Conservation (phyloP, 257 asterid species). For the Salvia miltiorrhiza region DNA sequence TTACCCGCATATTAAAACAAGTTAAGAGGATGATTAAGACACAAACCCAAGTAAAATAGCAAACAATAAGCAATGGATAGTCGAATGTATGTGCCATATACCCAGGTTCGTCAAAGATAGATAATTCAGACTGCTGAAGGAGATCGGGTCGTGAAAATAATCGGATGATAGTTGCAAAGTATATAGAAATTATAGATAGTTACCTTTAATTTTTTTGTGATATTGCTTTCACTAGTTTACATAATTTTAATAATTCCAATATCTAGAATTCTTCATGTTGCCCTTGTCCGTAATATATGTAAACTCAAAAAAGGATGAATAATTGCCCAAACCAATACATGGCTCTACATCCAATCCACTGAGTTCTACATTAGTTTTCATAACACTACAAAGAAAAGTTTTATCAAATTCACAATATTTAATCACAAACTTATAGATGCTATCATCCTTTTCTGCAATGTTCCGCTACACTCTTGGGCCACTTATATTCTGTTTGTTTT, state of each 20-base stretch:
- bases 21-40: not conserved
- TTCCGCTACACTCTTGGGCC: not conserved
- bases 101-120: not conserved
- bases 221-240: not conserved
- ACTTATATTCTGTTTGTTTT: not conserved
- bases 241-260: not conserved
- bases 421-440: slow-evolving; percentile 2
- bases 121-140: not conserved
- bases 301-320: not conserved
- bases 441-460: not conserved
- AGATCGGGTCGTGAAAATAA: not conserved
- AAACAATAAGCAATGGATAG: not conserved
- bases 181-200: not conserved
- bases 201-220: not conserved
- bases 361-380: not conserved
- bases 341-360: not conserved
- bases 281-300: not conserved
- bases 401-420: not conserved
- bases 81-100: not conserved
- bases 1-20: not conserved
- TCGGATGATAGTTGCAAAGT: not conserved
- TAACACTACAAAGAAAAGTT: not conserved
- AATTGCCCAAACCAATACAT: not conserved
- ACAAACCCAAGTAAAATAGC: not conserved
- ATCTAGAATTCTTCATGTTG: not conserved